Conservation (phyloP, 345 rosid species). For the Citrus unshiu region DNA sequence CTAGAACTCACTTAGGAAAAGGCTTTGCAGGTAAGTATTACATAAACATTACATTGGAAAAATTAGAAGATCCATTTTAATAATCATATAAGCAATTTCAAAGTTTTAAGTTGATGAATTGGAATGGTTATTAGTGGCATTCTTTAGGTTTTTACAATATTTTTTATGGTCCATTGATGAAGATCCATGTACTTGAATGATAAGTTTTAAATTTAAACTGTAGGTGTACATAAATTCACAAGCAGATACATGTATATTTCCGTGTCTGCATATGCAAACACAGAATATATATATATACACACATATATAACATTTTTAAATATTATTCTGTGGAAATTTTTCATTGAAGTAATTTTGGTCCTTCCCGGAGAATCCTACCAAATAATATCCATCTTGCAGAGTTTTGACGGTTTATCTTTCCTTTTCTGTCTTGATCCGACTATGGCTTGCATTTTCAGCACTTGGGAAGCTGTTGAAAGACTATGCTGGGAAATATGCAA, state of each 20-base stretch:
- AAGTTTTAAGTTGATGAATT: not conserved
- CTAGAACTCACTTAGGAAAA: conserved; percentile 42
- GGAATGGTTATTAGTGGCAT: not conserved
- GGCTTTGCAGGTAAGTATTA: conserved; percentile 60
- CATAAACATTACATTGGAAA: not conserved
- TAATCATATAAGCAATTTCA: not conserved
- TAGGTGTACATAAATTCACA: not conserved
- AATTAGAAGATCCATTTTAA: not conserved
- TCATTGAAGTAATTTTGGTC: not conserved
- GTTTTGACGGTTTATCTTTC: not conserved
- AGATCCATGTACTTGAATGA: no score
- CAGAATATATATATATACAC: rapidly evolving
- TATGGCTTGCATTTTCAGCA: conserved; percentile 35
- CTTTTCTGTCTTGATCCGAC: conserved; percentile 1
- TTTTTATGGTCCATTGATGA: no score
- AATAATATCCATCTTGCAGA: not conserved
- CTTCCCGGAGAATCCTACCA: not conserved
- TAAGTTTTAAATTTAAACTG: not conserved
- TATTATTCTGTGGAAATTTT: not conserved
- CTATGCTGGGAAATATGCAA: conserved; percentile 68
- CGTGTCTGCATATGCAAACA: no score
- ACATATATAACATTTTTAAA: not conserved
- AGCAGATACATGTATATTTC: not conserved
- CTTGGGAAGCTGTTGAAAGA: conserved; percentile 63
- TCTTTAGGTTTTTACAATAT: not conserved